Evolutionary conservation across 2,329 filamentous ascomycete species (phyloP).

Genomic region (Zymoseptoria brevis): DNA sequence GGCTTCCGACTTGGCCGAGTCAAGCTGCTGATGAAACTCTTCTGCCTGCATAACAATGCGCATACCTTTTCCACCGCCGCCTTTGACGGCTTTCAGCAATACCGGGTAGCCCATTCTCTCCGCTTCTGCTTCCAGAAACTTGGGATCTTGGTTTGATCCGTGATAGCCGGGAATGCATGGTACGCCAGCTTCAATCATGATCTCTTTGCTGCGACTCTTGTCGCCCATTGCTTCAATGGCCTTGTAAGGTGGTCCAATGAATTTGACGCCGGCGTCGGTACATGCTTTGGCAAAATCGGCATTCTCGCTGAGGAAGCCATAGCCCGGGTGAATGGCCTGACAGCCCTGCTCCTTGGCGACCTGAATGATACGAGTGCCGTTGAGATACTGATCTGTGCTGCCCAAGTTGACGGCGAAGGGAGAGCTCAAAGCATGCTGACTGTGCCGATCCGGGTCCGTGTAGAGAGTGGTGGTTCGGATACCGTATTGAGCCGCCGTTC

Average conservation of each 20-base stretch:
- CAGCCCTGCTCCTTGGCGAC: slow-evolving; percentile 81
- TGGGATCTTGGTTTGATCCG: slow-evolving; percentile 67
- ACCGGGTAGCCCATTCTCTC: slow-evolving; percentile 61
- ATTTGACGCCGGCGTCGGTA: slow-evolving; percentile 80
- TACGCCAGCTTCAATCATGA: slow-evolving; percentile 92
- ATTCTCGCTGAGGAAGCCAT: slow-evolving; percentile 92
- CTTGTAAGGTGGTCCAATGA: slow-evolving; percentile 79
- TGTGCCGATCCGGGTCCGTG: slow-evolving; percentile 78
- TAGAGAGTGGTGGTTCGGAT: slow-evolving; percentile 92
- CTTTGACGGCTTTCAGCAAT: slow-evolving; percentile 58
- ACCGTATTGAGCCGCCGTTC: slow-evolving; percentile 78
- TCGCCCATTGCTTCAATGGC: slow-evolving; percentile 81
- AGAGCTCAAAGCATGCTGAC: slow-evolving; percentile 82
- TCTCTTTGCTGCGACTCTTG: slow-evolving; percentile 86
- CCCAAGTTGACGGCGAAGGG: slow-evolving; percentile 79
- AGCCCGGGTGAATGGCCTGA: slow-evolving; percentile 88
- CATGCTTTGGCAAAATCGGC: slow-evolving; percentile 81
- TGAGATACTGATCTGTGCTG: slow-evolving; percentile 76
- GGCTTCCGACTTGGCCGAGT: slow-evolving; percentile 57
- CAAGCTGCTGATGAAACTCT: slow-evolving; percentile 53
- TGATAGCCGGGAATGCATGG: slow-evolving; percentile 96
- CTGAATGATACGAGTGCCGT: slow-evolving; percentile 84
- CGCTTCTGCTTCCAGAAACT: slow-evolving; percentile 59
- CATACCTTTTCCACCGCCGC: slow-evolving; percentile 62
- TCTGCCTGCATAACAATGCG: slow-evolving; percentile 51